Evolutionary conservation across 1,139 yeast species (phyloP), one percentile per base, ranked within the genome.

Genomic region (Debaryomycetaceae sp.): DNA sequence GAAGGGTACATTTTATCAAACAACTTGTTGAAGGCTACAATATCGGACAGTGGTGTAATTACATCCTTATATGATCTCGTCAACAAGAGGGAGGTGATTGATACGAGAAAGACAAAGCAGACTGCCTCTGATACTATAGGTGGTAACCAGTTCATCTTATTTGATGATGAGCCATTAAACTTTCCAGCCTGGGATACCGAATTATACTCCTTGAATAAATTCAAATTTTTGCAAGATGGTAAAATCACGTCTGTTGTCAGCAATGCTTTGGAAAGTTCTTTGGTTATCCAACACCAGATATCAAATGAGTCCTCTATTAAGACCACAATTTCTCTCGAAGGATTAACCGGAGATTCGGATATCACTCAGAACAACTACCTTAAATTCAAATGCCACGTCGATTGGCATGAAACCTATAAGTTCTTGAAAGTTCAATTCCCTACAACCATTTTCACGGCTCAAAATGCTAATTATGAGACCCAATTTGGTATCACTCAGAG

Each of bases 161-260:
- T 87, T 57, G 93, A 90, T 52, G 98, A 93, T 62, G 87, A 89
- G 51, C 98, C 98, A 9, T 70, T 89, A 57, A 83, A 78, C 47
- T 91, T 84, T 81, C 97, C 91, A 41, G 98, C 98, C 1, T 93
- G 99, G 98, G 98, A 93, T 61, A 91, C 98, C 0, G 99, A 93
- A 60, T 75, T 90, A 48, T 93, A 80, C 61, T 85, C 96, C 0
- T 76, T 87, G 51, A 86, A 84, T 53, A 87, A 84, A 52, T 81
- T 78, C 59, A 70, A 72, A 45, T 81, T 83, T 51, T 57, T 75
- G 48, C 51, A 55, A 6, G 52, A 56, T 69, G 60, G 78, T 65
- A 62, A 65, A 37, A 76, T 83, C 20, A 69, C 75, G 23, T 71
- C 87, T 27, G 68, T 77, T 36, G 75, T 75, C 43, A 66, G 73